A percentile compares a stretch with the other conserved stretches of the same genome.
Evolutionary conservation across 768 basidiomycete species (phyloP).

Genomic region (Strobilomyces echinocephalus): DNA sequence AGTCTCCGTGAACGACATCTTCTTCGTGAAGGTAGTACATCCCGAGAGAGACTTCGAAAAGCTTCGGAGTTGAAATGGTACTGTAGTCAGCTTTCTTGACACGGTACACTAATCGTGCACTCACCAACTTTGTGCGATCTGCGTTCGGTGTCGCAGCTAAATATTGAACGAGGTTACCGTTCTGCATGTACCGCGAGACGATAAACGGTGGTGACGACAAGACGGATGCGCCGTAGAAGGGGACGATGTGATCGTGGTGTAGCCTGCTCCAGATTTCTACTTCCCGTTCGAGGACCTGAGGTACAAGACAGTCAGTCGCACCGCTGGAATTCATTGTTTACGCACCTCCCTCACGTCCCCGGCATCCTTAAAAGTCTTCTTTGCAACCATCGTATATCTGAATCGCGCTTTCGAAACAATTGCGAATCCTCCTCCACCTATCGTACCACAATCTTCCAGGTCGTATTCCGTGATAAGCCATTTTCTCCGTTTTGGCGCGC

Average conservation of each 20-base stretch:
- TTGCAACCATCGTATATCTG: constrained; percentile 1
- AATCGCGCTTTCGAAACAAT: constrained; percentile 2
- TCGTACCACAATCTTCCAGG: constrained; percentile 20
- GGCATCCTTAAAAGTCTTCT: background rate
- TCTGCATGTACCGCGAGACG: constrained; percentile 8
- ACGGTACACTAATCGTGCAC: background rate
- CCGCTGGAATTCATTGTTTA: background rate
- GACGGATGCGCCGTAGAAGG: constrained; percentile 12
- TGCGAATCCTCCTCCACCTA: constrained; percentile 26
- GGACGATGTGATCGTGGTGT: constrained; percentile 10
- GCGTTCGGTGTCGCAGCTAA: background rate
- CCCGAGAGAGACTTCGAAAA: constrained; percentile 11
- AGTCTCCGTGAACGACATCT: constrained; percentile 26
- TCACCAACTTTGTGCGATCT: background rate
- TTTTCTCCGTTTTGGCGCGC: background rate
- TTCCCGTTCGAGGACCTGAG: constrained; percentile 2
- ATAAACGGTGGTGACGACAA: constrained; percentile 1
- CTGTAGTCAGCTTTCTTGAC: background rate
- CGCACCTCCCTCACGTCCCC: background rate
- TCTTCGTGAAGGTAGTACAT: constrained; percentile 15
- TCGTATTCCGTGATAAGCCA: constrained; percentile 28
- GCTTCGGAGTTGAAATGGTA: background rate
- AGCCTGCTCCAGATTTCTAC: constrained; percentile 12
- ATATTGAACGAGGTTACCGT: constrained; percentile 7
- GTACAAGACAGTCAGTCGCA: background rate